phyloP scores from a whole-genome alignment of 1,284 basidiomycete genomes.

The Rhodotorula mucilaginosa region DNA sequence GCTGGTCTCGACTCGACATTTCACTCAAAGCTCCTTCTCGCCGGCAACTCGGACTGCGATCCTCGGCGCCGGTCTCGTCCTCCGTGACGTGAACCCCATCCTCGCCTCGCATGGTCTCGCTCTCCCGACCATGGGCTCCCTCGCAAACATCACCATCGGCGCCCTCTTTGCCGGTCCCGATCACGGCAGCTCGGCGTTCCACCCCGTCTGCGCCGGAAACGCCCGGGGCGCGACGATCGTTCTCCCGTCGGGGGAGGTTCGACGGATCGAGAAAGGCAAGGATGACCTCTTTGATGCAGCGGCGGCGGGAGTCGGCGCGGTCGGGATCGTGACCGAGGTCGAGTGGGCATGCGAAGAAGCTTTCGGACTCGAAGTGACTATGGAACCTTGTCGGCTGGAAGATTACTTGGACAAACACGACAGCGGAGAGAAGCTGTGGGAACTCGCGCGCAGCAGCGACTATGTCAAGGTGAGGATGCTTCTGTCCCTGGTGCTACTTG shows the following conservation, averaged over 20 bases:
- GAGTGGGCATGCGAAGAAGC: slow-evolving; percentile 13
- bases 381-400: slow-evolving; percentile 1
- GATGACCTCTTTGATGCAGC: slow-evolving; percentile 11
- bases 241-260: neutral
- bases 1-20: slow-evolving; percentile 7
- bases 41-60: neutral
- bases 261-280: neutral
- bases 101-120: slow-evolving; percentile 8
- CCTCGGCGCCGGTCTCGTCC: slow-evolving; percentile 7
- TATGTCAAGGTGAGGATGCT: slow-evolving; percentile 10
- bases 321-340: slow-evolving; percentile 6
- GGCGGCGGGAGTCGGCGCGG: neutral
- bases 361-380: slow-evolving; percentile 10
- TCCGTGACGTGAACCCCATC: neutral
- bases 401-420: slow-evolving; percentile 3
- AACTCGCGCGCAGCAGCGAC: slow-evolving; percentile 6
- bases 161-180: slow-evolving; percentile 10
- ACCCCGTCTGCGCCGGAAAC: neutral
- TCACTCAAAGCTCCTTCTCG: neutral
- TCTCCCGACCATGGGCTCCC: slow-evolving; percentile 1
- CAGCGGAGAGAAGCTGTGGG: neutral
- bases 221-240: neutral
- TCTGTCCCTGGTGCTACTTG: neutral
- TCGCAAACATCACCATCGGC: slow-evolving; percentile 4
- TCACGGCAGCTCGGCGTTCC: neutral